Percentiles rank a stretch among this genome's conserved stretches.
Conservation (phyloP, 2,329 filamentous ascomycete species). For the Penicillium sp. region DNA sequence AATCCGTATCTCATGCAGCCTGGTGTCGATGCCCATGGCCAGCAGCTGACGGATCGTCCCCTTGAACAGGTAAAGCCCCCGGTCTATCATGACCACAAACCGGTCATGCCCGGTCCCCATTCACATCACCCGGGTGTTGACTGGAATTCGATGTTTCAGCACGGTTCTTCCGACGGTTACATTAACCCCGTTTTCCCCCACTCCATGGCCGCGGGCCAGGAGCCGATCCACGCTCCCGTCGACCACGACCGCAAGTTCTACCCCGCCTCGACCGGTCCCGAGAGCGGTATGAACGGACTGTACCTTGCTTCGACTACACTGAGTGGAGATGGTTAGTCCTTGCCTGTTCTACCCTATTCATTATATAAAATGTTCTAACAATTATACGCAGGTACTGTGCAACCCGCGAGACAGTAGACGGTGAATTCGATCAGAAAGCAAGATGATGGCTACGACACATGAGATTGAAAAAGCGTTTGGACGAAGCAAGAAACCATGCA, state of each 20-base stretch:
- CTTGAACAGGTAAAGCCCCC: constrained; percentile 46
- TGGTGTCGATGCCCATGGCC: constrained; percentile 41
- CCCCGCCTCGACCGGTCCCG: constrained; percentile 47
- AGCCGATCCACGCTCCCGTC: constrained; percentile 65
- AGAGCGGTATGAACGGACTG: constrained; percentile 47
- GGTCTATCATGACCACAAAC: constrained; percentile 41
- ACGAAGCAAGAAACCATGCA: not conserved
- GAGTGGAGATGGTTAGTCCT: constrained; percentile 45
- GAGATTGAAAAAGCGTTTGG: constrained; percentile 7
- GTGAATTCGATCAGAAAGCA: constrained; percentile 39
- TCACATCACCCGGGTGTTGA: constrained; percentile 62
- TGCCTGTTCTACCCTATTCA: constrained; percentile 17
- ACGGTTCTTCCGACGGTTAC: constrained; percentile 66
- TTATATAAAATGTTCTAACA: constrained; percentile 42
- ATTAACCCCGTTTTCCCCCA: constrained; percentile 61
- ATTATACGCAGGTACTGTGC: constrained; percentile 54
- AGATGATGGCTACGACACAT: not conserved
- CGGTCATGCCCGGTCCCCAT: constrained; percentile 61
- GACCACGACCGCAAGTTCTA: constrained; percentile 55
- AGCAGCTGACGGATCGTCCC: constrained; percentile 45
- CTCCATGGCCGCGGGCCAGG: constrained; percentile 68
- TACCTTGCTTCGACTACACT: constrained; percentile 49
- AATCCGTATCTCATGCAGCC: constrained; percentile 45
- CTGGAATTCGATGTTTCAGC: constrained; percentile 76
- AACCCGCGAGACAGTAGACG: constrained; percentile 57